A percentile compares a stretch with the other conserved stretches of the same genome.
phyloP scores from a whole-genome alignment of 1,139 yeast species.

The Pneumocystis murina region DNA sequence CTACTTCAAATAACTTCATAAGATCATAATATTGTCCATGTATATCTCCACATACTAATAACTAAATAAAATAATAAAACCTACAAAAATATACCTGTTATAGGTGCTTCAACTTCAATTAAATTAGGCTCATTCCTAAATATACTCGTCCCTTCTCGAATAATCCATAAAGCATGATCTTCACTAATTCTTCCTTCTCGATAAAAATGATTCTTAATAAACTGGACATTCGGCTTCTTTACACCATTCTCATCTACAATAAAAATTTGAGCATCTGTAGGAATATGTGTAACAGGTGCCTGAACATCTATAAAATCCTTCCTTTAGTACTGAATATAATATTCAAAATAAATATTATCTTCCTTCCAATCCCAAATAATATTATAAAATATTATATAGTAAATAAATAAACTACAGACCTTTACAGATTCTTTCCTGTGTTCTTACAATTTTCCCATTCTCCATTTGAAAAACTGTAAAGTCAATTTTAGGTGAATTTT shows the following conservation, averaged over 20 bases:
- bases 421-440: constrained; percentile 53
- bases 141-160: constrained; percentile 53
- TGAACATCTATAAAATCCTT: constrained; percentile 28
- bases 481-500: neutral
- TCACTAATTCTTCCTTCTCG: constrained; percentile 69
- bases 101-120: constrained; percentile 75
- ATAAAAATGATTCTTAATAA: constrained; percentile 57
- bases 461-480: constrained; percentile 46
- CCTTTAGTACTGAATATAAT: neutral
- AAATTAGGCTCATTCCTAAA: constrained; percentile 63
- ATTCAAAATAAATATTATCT: neutral
- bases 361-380: neutral
- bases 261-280: constrained; percentile 41
- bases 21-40: constrained; percentile 92
- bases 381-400: no score
- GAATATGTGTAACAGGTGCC: constrained; percentile 54
- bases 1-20: constrained; percentile 83
- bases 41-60: constrained; percentile 66
- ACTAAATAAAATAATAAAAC: neutral
- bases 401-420: neutral
- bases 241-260: constrained; percentile 40
- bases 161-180: constrained; percentile 55
- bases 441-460: constrained; percentile 51
- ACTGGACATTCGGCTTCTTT: constrained; percentile 47
- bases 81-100: constrained; percentile 34